Evolutionary conservation across 495 filamentous ascomycete species (phyloP), one percentile per base, ranked within the genome.

Genomic region (Penicillium paxilli): DNA sequence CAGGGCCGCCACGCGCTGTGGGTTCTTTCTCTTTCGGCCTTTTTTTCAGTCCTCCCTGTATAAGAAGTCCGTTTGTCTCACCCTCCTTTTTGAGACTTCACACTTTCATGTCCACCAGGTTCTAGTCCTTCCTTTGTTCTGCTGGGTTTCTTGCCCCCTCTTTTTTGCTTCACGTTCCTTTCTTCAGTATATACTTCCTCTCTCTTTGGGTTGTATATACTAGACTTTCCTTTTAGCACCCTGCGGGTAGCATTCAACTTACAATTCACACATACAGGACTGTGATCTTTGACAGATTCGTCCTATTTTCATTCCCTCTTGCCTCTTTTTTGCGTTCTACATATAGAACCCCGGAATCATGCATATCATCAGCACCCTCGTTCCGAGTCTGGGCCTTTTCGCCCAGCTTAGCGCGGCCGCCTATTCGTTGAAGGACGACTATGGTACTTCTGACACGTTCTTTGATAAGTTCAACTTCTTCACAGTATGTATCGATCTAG

Each of bases 391-490:
- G 52, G 67, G 66, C 51, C 65, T 80, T n/a, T 69, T 78, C 30
- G 66, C 67, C 55, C 62, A 71, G 22, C 55, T 79, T 44, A 64
- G 64, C 51, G 61, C 72, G 44, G 80, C 79, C 53, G 69, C 59
- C 47, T 85, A 83, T 59, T 67, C 68, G 2, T 56, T 84, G 24
- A 51, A 66, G 35, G 79, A 80, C 44, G 73, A 80, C 58, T 81
- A 80, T 51, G 58, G 61, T 41, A 59, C 32, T 44, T 52, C 57
- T 17, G 52, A 58, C 33, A 58, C 69, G 4, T 86, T 85, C 62
- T 84, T 84, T 63, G 73, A 81, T 60, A 79, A 79, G 44, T 85
- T 86, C 67, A 63, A 72, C 33, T 79, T 79, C 51, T 74, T 58
- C 47, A 78, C 75, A 3, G 73, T 73, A 64, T 41, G 68, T 52